These are phyloP conservation scores for Aureobasidium sp. DNA, from an alignment of 2,329 filamentous ascomycete genomes.

Conservation along the genomic window DNA sequence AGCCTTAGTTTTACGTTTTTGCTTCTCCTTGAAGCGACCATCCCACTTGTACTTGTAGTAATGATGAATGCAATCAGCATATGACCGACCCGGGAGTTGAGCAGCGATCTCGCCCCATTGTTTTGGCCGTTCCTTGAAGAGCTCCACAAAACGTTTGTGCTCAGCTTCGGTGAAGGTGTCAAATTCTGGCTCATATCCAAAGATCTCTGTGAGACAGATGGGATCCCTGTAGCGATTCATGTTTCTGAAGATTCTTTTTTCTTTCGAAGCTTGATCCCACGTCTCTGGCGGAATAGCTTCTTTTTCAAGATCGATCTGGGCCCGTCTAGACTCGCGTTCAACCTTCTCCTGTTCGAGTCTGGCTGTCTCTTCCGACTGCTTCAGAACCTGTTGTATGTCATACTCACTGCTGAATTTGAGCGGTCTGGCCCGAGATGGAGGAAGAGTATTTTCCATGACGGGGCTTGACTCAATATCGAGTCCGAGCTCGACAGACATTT, in stretches of 20 bases:
- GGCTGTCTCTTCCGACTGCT: slow-evolving; percentile 66
- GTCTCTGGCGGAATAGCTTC: slow-evolving; percentile 68
- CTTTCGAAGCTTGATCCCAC: slow-evolving; percentile 53
- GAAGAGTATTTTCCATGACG: slow-evolving; percentile 33
- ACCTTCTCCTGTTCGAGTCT: slow-evolving; percentile 54
- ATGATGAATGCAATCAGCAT: slow-evolving; percentile 74
- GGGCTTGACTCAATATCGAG: slow-evolving; percentile 39
- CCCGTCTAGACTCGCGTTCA: slow-evolving; percentile 50
- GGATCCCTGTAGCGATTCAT: slow-evolving; percentile 56
- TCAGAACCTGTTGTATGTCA: slow-evolving; percentile 62
- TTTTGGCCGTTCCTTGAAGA: slow-evolving; percentile 68
- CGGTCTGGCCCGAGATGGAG: slow-evolving; percentile 42
- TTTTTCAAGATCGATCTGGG: slow-evolving; percentile 65
- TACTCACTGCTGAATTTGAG: slow-evolving; percentile 60
- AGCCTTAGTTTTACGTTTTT: slow-evolving; percentile 25
- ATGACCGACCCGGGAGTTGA: slow-evolving; percentile 57
- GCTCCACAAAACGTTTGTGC: slow-evolving; percentile 60
- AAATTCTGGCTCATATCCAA: slow-evolving; percentile 62
- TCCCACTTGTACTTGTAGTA: slow-evolving; percentile 76
- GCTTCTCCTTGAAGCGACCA: slow-evolving; percentile 62
- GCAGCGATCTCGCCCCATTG: slow-evolving; percentile 74
- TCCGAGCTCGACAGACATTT: slow-evolving; percentile 26
- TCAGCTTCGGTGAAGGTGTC: slow-evolving; percentile 71
- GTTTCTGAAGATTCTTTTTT: slow-evolving; percentile 55
- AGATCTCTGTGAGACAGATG: slow-evolving; percentile 59